A percentile compares a stretch with the other conserved stretches of the same genome.
These are phyloP conservation scores for Linnemannia zychae DNA, from an alignment of 192 early-diverging fungal genomes.

Conservation along the genomic window DNA sequence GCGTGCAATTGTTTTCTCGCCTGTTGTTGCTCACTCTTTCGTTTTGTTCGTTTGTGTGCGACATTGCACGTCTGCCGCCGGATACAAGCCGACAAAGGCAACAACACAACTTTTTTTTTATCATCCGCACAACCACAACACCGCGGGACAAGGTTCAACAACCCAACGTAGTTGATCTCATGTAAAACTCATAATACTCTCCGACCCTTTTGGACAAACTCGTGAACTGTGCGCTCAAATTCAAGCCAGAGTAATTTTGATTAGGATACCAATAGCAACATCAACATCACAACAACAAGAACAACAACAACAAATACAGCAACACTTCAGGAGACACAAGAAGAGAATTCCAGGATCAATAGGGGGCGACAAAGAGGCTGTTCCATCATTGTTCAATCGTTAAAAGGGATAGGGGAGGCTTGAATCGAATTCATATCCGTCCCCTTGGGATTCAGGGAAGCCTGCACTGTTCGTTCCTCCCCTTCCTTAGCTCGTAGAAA, in stretches of 20 bases:
- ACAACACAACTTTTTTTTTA: background rate
- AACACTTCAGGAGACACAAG: background rate
- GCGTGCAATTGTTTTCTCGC: background rate
- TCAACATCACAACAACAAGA: background rate
- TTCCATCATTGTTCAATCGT: background rate
- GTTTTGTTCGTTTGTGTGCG: background rate
- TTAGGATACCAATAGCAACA: background rate
- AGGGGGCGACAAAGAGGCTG: background rate
- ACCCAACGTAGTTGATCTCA: background rate
- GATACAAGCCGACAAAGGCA: background rate
- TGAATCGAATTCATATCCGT: background rate
- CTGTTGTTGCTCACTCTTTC: background rate
- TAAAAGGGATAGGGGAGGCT: background rate
- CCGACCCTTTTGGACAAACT: background rate
- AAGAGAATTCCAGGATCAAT: background rate
- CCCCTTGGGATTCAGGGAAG: background rate
- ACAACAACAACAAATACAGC: too few species aligned
- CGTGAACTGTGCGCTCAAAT: slow-evolving; percentile 1
- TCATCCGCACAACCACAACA: background rate
- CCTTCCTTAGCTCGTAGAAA: background rate
- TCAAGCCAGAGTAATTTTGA: background rate
- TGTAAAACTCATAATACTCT: background rate
- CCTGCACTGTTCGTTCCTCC: background rate
- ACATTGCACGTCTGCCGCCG: background rate
- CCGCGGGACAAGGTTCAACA: background rate